Conservation (phyloP, 495 filamentous ascomycete genomes). For the Aspergillus steynii region DNA sequence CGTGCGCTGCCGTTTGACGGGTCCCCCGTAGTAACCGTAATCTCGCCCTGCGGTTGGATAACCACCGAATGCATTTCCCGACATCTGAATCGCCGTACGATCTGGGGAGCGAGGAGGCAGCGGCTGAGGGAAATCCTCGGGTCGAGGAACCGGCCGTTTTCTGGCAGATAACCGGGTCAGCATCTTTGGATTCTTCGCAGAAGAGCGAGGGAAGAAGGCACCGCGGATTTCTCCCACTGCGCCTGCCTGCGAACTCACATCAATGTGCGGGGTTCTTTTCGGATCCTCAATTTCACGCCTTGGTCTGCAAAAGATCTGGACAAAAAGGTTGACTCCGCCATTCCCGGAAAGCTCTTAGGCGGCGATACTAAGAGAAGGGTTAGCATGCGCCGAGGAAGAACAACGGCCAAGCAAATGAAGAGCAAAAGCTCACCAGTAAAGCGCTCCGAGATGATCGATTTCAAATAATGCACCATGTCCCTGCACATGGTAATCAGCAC, state of each 20-base stretch:
- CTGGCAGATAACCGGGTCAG: constrained; percentile 18
- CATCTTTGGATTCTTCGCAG: background rate
- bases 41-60: constrained; percentile 40
- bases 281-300: constrained; percentile 82
- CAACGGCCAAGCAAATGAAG: background rate
- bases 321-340: constrained; percentile 87
- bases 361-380: constrained; percentile 56
- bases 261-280: constrained; percentile 75
- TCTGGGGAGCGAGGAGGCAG: constrained; percentile 44
- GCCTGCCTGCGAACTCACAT: constrained; percentile 39
- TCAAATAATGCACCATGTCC: constrained; percentile 62
- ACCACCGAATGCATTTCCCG: constrained; percentile 31
- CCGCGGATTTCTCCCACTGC: background rate
- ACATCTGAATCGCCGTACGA: constrained; percentile 42
- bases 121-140: constrained; percentile 39
- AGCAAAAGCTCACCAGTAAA: constrained; percentile 61
- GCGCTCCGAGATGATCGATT: constrained; percentile 67
- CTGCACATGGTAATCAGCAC: constrained; percentile 21
- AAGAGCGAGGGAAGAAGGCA: background rate
- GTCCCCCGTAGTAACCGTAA: constrained; percentile 37
- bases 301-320: constrained; percentile 95
- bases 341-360: constrained; percentile 80
- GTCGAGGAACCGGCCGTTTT: constrained; percentile 42
- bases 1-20: constrained; percentile 45
- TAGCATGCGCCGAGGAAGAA: constrained; percentile 10